Percentiles rank a stretch among this genome's conserved stretches.
Conservation (phyloP, 768 basidiomycete genomes). For the Lactifluus echinatus region DNA sequence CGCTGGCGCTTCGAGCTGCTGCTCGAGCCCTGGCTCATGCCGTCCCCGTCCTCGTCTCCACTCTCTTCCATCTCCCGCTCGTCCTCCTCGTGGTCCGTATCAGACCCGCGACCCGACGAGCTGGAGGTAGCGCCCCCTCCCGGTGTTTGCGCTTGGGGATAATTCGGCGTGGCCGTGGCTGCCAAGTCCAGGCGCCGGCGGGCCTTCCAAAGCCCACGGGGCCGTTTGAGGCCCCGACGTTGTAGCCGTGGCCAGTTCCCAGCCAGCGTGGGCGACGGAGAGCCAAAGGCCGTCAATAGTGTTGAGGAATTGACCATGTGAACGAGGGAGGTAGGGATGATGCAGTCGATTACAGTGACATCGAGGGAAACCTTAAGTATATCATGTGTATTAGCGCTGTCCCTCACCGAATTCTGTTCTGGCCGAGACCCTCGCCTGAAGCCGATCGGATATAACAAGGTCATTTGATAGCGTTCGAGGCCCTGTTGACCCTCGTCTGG, state of each 20-base stretch:
- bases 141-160: background rate
- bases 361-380: constrained; percentile 14
- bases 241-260: constrained; percentile 5
- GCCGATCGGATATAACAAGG: constrained; percentile 13
- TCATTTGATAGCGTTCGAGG: background rate
- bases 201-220: constrained; percentile 15
- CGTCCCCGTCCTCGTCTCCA: constrained; percentile 16
- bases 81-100: constrained; percentile 4
- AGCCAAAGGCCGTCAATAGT: background rate
- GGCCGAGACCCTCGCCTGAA: constrained; percentile 10
- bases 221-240: constrained; percentile 13
- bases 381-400: constrained; percentile 2
- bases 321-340: background rate
- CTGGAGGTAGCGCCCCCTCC: background rate
- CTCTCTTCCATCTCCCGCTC: background rate
- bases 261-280: background rate
- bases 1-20: constrained; percentile 24
- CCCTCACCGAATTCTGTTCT: background rate
- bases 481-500: background rate
- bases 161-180: background rate
- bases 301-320: constrained; percentile 11
- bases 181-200: constrained; percentile 8
- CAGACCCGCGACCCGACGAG: constrained; percentile 3
- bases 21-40: constrained; percentile 21
- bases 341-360: constrained; percentile 9